These are phyloP conservation scores for Solanum pinnatisectum DNA, from an alignment of 257 asterid species.

Conservation along the genomic window DNA sequence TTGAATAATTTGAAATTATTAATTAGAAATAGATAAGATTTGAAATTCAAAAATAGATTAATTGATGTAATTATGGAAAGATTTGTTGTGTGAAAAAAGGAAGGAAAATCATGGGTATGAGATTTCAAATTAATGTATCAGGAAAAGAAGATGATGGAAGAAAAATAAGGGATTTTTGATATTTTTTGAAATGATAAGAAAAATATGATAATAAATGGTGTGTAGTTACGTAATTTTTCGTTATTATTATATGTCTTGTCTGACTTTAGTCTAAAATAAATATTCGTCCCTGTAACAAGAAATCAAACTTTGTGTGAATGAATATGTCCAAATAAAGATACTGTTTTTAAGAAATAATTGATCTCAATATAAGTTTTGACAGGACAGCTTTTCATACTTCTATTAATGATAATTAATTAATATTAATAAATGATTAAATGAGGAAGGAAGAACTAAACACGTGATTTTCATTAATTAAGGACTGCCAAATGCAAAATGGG, in stretches of 20 bases:
- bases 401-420: background rate
- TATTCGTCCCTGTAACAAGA: background rate
- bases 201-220: too few relatives aligned
- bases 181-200: too few relatives aligned
- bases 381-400: background rate
- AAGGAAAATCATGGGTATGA: too few relatives aligned
- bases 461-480: background rate
- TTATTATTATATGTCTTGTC: background rate
- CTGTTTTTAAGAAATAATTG: background rate
- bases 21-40: too few relatives aligned
- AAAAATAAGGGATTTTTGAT: too few relatives aligned
- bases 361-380: background rate
- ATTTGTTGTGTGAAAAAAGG: too few relatives aligned
- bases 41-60: too few relatives aligned
- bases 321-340: background rate
- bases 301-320: background rate
- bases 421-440: background rate
- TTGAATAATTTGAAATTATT: too few relatives aligned
- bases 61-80: too few relatives aligned
- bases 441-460: background rate
- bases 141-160: too few relatives aligned
- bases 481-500: background rate
- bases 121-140: too few relatives aligned
- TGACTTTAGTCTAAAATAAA: background rate
- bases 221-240: too few relatives aligned